Percentiles rank a stretch among this genome's conserved stretches.
These are phyloP conservation scores for Teunomyces pallodes DNA, from an alignment of 805 yeast species.

Conservation along the genomic window DNA sequence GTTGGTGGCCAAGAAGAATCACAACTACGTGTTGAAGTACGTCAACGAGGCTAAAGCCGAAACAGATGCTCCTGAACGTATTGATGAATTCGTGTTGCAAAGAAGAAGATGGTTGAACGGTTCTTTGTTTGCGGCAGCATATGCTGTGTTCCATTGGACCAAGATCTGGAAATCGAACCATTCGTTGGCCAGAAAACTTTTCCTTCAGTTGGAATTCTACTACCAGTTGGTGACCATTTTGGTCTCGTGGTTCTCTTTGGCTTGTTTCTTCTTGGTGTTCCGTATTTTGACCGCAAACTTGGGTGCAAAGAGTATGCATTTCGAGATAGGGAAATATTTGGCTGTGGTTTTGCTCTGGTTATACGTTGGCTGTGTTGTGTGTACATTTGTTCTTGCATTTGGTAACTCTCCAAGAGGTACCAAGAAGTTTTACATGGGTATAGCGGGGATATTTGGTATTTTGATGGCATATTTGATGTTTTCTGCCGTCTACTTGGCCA, in stretches of 20 bases:
- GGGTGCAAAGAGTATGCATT: conserved; percentile 58
- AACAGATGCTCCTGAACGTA: conserved; percentile 93
- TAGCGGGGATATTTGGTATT: conserved; percentile 78
- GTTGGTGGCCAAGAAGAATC: conserved; percentile 77
- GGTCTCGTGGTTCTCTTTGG: conserved; percentile 89
- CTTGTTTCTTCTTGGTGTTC: conserved; percentile 89
- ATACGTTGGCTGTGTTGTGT: conserved; percentile 73
- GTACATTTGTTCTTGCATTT: conserved; percentile 84
- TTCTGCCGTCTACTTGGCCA: conserved; percentile 80
- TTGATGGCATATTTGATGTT: conserved; percentile 87
- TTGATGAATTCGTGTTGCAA: conserved; percentile 93
- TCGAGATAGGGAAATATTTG: conserved; percentile 72
- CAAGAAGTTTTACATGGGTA: conserved; percentile 66
- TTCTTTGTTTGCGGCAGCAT: conserved; percentile 93
- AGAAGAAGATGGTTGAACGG: conserved; percentile 99
- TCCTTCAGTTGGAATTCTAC: conserved; percentile 81
- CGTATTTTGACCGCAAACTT: conserved; percentile 82
- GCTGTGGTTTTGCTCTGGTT: conserved; percentile 83
- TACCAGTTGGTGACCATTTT: conserved; percentile 79
- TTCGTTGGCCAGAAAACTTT: conserved; percentile 71
- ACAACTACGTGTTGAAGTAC: conserved; percentile 86
- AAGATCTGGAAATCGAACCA: conserved; percentile 90
- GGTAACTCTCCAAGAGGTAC: conserved; percentile 96
- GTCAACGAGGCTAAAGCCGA: conserved; percentile 93
- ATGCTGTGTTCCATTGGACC: conserved; percentile 79